phyloP scores from a whole-genome alignment of 2,329 filamentous ascomycete species.

The Ceratocystis colombiana region DNA sequence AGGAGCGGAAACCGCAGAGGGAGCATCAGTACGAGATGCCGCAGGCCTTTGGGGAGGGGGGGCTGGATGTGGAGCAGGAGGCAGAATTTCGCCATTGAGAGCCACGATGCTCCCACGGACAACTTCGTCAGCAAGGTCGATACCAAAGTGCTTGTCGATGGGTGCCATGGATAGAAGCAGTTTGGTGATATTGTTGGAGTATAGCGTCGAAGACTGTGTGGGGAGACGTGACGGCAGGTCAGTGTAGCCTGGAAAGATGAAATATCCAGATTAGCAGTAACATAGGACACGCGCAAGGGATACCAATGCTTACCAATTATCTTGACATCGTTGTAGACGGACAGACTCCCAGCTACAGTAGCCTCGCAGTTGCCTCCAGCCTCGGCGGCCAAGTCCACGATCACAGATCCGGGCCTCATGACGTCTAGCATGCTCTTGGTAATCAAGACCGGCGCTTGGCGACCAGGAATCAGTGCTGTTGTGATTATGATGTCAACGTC shows the following conservation, averaged over 20 bases:
- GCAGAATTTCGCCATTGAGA: slow-evolving; percentile 63
- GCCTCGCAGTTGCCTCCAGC: slow-evolving; percentile 81
- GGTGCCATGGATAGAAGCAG: slow-evolving; percentile 73
- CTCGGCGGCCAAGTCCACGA: slow-evolving; percentile 81
- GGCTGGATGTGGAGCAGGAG: slow-evolving; percentile 60
- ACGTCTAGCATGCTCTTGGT: slow-evolving; percentile 67
- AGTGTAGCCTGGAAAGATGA: slow-evolving; percentile 54
- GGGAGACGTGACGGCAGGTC: slow-evolving; percentile 78
- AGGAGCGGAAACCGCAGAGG: slow-evolving; percentile 48
- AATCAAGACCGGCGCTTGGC: slow-evolving; percentile 72
- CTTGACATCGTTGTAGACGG: slow-evolving; percentile 66
- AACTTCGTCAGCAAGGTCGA: slow-evolving; percentile 75
- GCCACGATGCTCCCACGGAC: slow-evolving; percentile 78
- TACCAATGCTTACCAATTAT: slow-evolving; percentile 55
- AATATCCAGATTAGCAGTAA: background rate
- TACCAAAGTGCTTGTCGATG: slow-evolving; percentile 65
- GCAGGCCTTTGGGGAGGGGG: slow-evolving; percentile 39
- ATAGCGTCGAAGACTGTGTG: slow-evolving; percentile 79
- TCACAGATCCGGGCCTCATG: slow-evolving; percentile 82
- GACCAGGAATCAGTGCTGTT: slow-evolving; percentile 81
- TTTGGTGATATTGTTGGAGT: slow-evolving; percentile 90
- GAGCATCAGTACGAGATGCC: slow-evolving; percentile 29
- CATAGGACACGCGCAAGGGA: slow-evolving; percentile 12
- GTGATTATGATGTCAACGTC: slow-evolving; percentile 91
- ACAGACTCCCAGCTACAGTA: slow-evolving; percentile 62